phyloP scores from a whole-genome alignment of 2,329 filamentous ascomycete species.

The Rhinocladiella similis region DNA sequence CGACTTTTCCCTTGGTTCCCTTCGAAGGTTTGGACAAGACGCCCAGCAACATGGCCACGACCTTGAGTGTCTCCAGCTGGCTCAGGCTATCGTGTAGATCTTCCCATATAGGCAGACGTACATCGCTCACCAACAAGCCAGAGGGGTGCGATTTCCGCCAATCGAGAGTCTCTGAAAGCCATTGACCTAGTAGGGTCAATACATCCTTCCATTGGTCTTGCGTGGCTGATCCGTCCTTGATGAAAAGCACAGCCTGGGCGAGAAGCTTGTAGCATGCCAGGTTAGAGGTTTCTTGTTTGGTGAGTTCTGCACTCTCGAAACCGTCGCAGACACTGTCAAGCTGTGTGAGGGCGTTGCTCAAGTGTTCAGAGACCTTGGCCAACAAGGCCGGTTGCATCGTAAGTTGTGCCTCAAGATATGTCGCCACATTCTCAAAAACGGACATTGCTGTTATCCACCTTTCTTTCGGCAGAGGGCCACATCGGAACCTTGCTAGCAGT shows the following conservation, averaged over 20 bases:
- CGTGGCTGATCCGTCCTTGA: constrained; percentile 1
- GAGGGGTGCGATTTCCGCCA: constrained; percentile 1
- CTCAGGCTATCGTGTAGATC: constrained; percentile 42
- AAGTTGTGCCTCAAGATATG: constrained; percentile 25
- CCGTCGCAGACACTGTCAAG: background rate
- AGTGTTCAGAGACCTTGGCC: constrained; percentile 10
- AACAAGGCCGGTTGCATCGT: constrained; percentile 5
- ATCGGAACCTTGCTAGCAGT: constrained; percentile 13
- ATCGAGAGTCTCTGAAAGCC: constrained; percentile 3
- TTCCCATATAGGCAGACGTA: constrained; percentile 39
- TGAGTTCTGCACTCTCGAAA: constrained; percentile 15
- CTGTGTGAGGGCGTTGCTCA: background rate
- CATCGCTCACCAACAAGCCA: constrained; percentile 15
- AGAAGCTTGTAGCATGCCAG: constrained; percentile 10
- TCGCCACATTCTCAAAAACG: constrained; percentile 22
- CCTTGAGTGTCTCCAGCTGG: constrained; percentile 44
- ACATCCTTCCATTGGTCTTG: constrained; percentile 2
- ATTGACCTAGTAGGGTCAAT: constrained; percentile 7
- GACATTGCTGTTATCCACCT: constrained; percentile 24
- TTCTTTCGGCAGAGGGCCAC: constrained; percentile 22
- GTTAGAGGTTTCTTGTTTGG: constrained; percentile 13
- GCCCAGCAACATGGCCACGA: constrained; percentile 36
- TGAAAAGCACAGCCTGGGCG: constrained; percentile 4
- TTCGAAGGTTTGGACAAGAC: constrained; percentile 15
- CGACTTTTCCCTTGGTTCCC: constrained; percentile 10